These are phyloP conservation scores for Datura wrightii DNA, from an alignment of 257 asterid genomes.

Conservation along the genomic window DNA sequence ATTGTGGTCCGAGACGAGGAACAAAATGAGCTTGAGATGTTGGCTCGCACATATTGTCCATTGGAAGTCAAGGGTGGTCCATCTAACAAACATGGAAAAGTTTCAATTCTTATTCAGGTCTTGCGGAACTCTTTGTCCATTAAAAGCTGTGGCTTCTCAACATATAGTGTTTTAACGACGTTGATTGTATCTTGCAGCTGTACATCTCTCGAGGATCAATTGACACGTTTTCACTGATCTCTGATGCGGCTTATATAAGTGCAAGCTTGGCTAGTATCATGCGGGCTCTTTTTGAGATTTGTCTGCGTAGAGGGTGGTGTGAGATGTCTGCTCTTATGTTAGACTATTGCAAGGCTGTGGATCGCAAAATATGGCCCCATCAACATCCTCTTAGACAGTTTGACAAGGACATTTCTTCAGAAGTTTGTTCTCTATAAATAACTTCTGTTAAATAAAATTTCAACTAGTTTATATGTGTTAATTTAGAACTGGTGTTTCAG, in stretches of 20 bases:
- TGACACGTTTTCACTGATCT: slow-evolving; percentile 82
- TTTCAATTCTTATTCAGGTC: slow-evolving; percentile 95
- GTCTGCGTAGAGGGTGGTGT: slow-evolving; percentile 96
- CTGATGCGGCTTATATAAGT: slow-evolving; percentile 93
- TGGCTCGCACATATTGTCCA: slow-evolving; percentile 77
- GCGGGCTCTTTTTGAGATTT: slow-evolving; percentile 96
- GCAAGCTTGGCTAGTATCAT: slow-evolving; percentile 96
- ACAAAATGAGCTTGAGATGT: slow-evolving; percentile 85
- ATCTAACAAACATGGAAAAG: slow-evolving; percentile 90
- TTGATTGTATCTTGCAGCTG: slow-evolving; percentile 63
- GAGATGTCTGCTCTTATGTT: slow-evolving; percentile 88
- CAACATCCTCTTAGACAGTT: slow-evolving; percentile 97
- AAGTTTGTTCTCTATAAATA: slow-evolving; percentile 49
- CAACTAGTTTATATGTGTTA: slow-evolving; percentile 18
- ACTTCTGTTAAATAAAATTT: not conserved
- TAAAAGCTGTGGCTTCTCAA: slow-evolving; percentile 30
- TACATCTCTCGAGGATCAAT: slow-evolving; percentile 86
- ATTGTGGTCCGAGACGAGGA: slow-evolving; percentile 95
- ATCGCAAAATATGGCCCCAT: slow-evolving; percentile 97
- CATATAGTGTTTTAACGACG: slow-evolving; percentile 18
- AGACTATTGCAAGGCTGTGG: slow-evolving; percentile 97
- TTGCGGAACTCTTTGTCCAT: slow-evolving; percentile 35
- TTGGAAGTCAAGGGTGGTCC: slow-evolving; percentile 96
- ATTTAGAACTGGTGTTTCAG: slow-evolving; percentile 49
- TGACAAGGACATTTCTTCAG: slow-evolving; percentile 80